These are phyloP conservation scores for Gymnopilus dilepis DNA, from an alignment of 768 basidiomycete species.

Conservation along the genomic window DNA sequence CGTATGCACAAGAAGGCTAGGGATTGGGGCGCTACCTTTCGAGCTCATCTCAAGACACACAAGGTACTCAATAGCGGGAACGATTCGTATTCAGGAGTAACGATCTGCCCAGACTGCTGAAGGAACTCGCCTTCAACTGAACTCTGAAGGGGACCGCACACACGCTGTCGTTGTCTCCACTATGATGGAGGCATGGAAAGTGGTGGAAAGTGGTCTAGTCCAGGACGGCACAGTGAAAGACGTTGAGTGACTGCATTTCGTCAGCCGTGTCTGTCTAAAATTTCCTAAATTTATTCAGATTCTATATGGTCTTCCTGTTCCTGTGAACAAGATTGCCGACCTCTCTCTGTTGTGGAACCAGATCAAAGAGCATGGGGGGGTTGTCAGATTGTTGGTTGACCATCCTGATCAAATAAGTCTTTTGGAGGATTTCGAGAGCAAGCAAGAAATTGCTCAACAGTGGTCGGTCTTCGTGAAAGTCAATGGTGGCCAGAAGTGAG, in stretches of 20 bases:
- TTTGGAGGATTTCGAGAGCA: constrained; percentile 63
- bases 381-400: constrained; percentile 74
- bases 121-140: constrained; percentile 72
- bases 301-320: constrained; percentile 79
- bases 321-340: constrained; percentile 73
- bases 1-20: constrained; percentile 71
- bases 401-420: constrained; percentile 73
- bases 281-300: constrained; percentile 55
- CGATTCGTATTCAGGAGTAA: background rate
- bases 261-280: background rate
- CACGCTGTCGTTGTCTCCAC: constrained; percentile 81
- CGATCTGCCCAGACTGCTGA: constrained; percentile 64
- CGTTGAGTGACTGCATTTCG: constrained; percentile 49
- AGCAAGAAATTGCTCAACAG: constrained; percentile 40
- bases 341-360: constrained; percentile 64
- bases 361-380: constrained; percentile 57
- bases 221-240: constrained; percentile 78
- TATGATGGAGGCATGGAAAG: constrained; percentile 79
- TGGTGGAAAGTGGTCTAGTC: constrained; percentile 69
- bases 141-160: constrained; percentile 56
- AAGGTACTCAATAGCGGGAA: constrained; percentile 50
- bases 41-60: constrained; percentile 87
- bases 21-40: constrained; percentile 71
- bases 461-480: constrained; percentile 88
- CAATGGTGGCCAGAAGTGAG: constrained; percentile 79